Evolutionary conservation across 805 yeast genomes (phyloP), one percentile per base, ranked within the genome.

Genomic region (Suhomyces kilbournensis): DNA sequence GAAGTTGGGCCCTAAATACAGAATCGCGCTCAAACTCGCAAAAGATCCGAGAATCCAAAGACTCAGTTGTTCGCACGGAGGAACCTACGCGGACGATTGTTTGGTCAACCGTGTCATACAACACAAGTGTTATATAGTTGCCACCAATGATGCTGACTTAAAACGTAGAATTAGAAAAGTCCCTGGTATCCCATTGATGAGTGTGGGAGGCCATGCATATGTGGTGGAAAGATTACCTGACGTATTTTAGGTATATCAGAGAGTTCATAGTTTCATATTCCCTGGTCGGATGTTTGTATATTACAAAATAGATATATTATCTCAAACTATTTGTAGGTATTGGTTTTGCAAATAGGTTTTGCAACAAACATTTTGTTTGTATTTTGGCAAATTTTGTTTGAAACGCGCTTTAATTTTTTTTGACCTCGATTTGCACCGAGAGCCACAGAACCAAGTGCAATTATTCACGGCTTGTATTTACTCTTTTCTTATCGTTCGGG

Each of bases 61-160:
- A 55, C 76, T 94, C 47, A 89, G 85, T 43, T 94, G 99, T 65
- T 77, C 93, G 9, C 99, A 94, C 65, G 88, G 87, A 61, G 99
- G 99, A 28, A 93, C 97, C 0, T 94, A 94, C 76, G 99, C 99
- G 26, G 99, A 94, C 83, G 99, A 94, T 71, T 94, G 99, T 70
- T 68, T 94, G 7, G 98, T 94, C 15, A 85, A 88, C 67, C 79
- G 99, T 61, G 96, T 94, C 6, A 80, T 93, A 68, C 97, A 93
- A 65, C 98, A 94, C 73, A 94, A 94, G 68, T 94, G 99, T 71
- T 94, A 84, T 64, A 92, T 94, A 51, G 97, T 94, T 35, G 99
- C 99, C 47, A 93, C 98, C 1, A 94, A 93, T 67, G 99, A 94
- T 84, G 97, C 97, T 12, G 98, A 93, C 62, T 76, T 94, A 66